A percentile compares a stretch with the other conserved stretches of the same genome.
phyloP scores from a whole-genome alignment of 73 alveolate species.

The Loxodes magnus region DNA sequence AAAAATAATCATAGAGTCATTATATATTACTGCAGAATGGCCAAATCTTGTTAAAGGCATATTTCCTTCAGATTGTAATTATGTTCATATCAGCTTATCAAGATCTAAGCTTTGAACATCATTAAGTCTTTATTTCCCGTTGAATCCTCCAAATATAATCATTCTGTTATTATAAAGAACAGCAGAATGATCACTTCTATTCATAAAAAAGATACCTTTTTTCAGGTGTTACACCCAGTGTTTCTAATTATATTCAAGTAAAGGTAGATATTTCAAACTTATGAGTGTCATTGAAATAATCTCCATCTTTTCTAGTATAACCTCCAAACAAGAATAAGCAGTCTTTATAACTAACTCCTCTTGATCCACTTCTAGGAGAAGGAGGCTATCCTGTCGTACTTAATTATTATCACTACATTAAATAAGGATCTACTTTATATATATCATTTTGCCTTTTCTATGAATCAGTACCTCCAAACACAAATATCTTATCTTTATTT shows the following conservation, averaged over 20 bases:
- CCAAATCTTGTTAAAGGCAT: constrained; percentile 60
- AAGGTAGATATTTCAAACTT: constrained; percentile 16
- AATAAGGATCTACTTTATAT: too few relatives aligned
- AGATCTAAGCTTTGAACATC: constrained; percentile 30
- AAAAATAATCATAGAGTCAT: constrained; percentile 62
- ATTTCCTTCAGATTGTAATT: constrained; percentile 9
- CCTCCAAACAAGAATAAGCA: constrained; percentile 69
- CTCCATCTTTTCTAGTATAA: constrained; percentile 68
- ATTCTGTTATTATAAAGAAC: constrained; percentile 32
- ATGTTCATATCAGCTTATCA: constrained; percentile 20
- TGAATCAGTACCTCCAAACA: constrained; percentile 77
- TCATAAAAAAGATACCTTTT: constrained; percentile 6
- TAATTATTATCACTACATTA: constrained; percentile 22
- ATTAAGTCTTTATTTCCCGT: constrained; percentile 31
- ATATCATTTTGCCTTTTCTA: constrained; percentile 51
- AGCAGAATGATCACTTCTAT: constrained; percentile 74
- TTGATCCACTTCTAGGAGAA: constrained; percentile 49
- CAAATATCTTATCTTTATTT: constrained; percentile 36
- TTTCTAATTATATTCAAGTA: constrained; percentile 28
- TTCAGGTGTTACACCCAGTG: constrained; percentile 32
- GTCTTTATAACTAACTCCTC: constrained; percentile 52
- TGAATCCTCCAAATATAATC: constrained; percentile 40
- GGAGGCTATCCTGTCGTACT: constrained; percentile 26
- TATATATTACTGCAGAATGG: constrained; percentile 65
- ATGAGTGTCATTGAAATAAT: constrained; percentile 32